phyloP scores from a whole-genome alignment of 192 early-diverging fungal species.

The Polychytrium aggregatum region DNA sequence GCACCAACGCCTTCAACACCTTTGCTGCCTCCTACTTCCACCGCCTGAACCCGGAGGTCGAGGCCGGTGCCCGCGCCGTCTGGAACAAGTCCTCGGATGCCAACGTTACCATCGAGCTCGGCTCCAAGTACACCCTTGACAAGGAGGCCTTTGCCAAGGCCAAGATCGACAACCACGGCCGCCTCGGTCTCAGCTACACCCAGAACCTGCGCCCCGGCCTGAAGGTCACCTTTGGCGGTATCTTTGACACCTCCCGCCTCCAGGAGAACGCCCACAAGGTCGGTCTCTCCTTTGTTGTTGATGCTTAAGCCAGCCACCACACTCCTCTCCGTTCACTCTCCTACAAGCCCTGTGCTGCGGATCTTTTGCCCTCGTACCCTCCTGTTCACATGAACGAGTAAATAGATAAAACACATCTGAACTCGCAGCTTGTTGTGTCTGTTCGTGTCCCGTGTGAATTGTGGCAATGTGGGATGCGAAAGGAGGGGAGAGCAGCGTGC shows the following conservation, averaged over 20 bases:
- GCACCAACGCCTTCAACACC: conserved; percentile 75
- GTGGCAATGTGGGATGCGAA: no score
- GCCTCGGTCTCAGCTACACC: conserved; percentile 87
- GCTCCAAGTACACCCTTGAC: conserved; percentile 89
- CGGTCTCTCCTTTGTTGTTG: conserved; percentile 80
- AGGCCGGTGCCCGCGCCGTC: conserved; percentile 89
- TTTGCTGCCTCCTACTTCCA: conserved; percentile 96
- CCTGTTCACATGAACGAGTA: no score
- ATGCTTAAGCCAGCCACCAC: conserved; percentile 82
- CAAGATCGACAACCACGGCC: conserved; percentile 60
- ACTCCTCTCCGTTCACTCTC: no score
- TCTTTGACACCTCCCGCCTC: conserved; percentile 87
- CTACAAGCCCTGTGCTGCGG: no score
- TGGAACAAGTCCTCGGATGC: conserved; percentile 68
- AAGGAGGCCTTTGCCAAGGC: conserved; percentile 76
- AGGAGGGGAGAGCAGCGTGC: no score
- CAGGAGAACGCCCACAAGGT: conserved; percentile 93
- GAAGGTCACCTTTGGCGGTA: conserved; percentile 85
- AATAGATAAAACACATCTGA: no score
- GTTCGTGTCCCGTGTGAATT: no score
- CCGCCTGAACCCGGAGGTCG: conserved; percentile 78
- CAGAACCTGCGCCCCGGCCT: conserved; percentile 86
- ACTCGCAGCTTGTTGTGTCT: no score
- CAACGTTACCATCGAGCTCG: conserved; percentile 77
- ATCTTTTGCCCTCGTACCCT: no score